phyloP scores from a whole-genome alignment of 108 stramenopile species.

The Nitzschia palea region DNA sequence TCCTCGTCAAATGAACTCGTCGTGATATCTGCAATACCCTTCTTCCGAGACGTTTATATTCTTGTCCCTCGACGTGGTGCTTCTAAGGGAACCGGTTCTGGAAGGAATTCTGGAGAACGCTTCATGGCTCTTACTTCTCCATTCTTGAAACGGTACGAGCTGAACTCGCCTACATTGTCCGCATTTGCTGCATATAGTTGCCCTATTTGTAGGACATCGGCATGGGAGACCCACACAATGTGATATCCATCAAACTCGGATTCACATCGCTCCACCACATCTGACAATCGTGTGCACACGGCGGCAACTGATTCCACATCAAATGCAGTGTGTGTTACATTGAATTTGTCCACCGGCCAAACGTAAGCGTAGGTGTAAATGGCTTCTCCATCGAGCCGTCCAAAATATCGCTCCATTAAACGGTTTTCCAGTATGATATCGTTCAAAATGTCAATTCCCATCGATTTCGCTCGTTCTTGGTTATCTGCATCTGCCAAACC shows the following conservation, averaged over 20 bases:
- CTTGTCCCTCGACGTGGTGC: conserved; percentile 44
- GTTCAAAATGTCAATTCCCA: conserved; percentile 48
- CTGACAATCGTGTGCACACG: conserved; percentile 66
- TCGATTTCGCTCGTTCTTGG: conserved; percentile 26
- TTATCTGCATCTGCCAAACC: conserved; percentile 29
- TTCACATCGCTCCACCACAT: conserved; percentile 58
- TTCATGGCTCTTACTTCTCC: conserved; percentile 78
- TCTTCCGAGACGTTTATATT: no score
- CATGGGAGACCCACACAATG: conserved; percentile 77
- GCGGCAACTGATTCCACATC: conserved; percentile 84
- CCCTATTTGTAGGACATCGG: conserved; percentile 83
- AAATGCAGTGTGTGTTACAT: conserved; percentile 73
- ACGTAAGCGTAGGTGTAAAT: conserved; percentile 71
- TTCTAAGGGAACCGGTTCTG: conserved; percentile 45
- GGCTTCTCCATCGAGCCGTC: conserved; percentile 65
- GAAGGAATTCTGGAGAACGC: conserved; percentile 40
- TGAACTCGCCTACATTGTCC: conserved; percentile 63
- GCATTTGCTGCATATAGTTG: conserved; percentile 74
- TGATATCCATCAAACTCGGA: conserved; percentile 25
- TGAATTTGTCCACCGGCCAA: conserved; percentile 77
- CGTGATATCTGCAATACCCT: no score
- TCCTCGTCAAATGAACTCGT: no score
- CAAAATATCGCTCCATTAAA: conserved; percentile 85
- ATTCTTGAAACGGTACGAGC: conserved; percentile 80
- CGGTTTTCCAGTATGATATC: conserved; percentile 56